phyloP scores from a whole-genome alignment of 352 stramenopile genomes.

The Albugo laibachii region DNA sequence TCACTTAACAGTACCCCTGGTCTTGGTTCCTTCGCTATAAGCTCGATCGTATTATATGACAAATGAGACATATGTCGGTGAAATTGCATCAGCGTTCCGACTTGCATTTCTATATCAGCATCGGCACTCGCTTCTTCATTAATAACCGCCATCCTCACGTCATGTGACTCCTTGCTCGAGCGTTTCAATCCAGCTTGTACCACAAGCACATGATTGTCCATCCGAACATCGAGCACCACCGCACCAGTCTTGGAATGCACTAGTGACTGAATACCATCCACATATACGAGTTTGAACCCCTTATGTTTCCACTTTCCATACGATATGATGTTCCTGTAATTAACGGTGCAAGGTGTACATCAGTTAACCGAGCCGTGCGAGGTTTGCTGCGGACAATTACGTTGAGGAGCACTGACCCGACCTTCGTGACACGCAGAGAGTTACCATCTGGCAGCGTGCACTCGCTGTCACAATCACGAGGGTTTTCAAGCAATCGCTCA shows the following conservation, averaged over 20 bases:
- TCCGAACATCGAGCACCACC: not conserved
- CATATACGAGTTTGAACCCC: not conserved
- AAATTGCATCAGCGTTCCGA: constrained; percentile 3
- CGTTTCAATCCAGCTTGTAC: not conserved
- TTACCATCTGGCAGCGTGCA: not conserved
- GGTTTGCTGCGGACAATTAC: not conserved
- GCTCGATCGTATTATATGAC: constrained; percentile 3
- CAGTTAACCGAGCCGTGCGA: not conserved
- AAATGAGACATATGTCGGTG: constrained; percentile 1
- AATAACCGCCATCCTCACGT: no score
- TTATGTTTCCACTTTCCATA: not conserved
- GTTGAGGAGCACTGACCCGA: not conserved
- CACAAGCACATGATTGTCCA: not conserved
- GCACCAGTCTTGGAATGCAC: not conserved
- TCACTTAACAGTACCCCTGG: constrained; percentile 2
- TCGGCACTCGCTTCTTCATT: not conserved
- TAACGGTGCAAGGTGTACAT: not conserved
- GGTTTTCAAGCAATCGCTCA: not conserved
- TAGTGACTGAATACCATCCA: not conserved
- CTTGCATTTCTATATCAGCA: not conserved
- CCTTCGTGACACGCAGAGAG: not conserved
- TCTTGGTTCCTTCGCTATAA: not conserved
- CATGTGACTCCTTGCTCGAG: no score
- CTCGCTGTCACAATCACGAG: not conserved
- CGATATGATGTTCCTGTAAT: not conserved